Evolutionary conservation across 176 grass and related monocot species (phyloP), one percentile per base, ranked within the genome.

Genomic region (Tillandsia leiboldiana): DNA sequence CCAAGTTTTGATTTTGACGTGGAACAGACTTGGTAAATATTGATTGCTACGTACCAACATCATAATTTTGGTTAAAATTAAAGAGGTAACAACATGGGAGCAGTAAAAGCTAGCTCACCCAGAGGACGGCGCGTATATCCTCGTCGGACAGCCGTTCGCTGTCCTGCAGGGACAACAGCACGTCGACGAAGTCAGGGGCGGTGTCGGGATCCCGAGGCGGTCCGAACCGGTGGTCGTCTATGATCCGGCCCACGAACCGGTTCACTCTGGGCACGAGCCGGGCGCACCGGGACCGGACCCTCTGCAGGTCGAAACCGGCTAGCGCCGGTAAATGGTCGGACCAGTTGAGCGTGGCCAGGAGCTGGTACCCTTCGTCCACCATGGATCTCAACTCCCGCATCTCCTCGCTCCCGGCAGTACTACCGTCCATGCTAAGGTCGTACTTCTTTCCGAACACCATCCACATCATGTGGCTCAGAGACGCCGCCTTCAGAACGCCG

Each of bases 401-500:
- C 84, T 96, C 91, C 47, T 75, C 76, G 28, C 52, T 33, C 33
- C 53, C 71, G 50, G 3, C 1, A 1, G 7, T 65, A 1, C 17
- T 10, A 7, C 17, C 22, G 24, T 18, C 8, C 69, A 24, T 69
- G 65, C 75, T 42, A 42, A 42, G 42, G 49, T 77, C 84, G 81
- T 90, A 96, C 61, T 59, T 29, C 33, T 68, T 72, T 0, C 91
- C 84, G 76, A 96, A 96, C 59, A 85, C 84, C 62, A 82, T 82
- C 75, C 83, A 79, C 91, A 96, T 96, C 51, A 96, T 74, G 81
- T 85, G 84, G 81, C 85, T 80, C 76, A 96, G 78, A 29, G 91
- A 82, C 5, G 81, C 87, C 5, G 50, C 78, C 79, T 90, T 96
- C 24, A 96, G 57, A 65, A 90, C 49, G 50, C 18, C 14, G 5